phyloP scores from a whole-genome alignment of 345 rosid genomes.

The Camelina neglecta region DNA sequence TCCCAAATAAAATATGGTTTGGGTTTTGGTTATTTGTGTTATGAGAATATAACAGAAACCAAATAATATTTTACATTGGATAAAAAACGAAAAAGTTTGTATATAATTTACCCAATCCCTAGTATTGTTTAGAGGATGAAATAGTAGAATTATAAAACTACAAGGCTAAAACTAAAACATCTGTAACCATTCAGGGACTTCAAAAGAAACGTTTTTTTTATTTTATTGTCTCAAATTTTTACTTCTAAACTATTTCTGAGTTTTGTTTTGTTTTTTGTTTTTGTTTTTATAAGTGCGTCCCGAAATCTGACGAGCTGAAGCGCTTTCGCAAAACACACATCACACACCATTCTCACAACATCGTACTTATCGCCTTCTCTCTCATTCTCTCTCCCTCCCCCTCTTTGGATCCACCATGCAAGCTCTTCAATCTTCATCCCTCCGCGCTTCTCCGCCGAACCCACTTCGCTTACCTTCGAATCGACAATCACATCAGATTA shows the following conservation, averaged over 20 bases:
- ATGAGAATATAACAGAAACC: too few relatives aligned
- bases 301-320: constrained; percentile 31
- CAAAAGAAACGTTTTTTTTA: neutral
- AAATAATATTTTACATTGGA: too few relatives aligned
- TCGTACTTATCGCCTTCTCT: constrained; percentile 45
- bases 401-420: constrained; percentile 59
- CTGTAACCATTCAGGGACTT: neutral
- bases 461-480: constrained; percentile 51
- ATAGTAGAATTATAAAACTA: neutral
- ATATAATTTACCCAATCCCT: neutral
- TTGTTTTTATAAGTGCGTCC: neutral
- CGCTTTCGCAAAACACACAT: constrained; percentile 32
- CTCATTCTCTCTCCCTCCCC: neutral
- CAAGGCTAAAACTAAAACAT: neutral
- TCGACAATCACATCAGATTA: constrained; percentile 40
- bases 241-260: neutral
- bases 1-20: too few relatives aligned
- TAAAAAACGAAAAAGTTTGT: too few relatives aligned
- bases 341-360: constrained; percentile 42
- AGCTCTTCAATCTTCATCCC: constrained; percentile 67
- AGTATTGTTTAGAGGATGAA: neutral
- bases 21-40: too few relatives aligned
- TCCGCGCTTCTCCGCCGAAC: constrained; percentile 60
- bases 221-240: neutral
- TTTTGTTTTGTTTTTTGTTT: neutral